Evolutionary conservation across 345 rosid genomes (phyloP).

Genomic region (Brassica napus): DNA sequence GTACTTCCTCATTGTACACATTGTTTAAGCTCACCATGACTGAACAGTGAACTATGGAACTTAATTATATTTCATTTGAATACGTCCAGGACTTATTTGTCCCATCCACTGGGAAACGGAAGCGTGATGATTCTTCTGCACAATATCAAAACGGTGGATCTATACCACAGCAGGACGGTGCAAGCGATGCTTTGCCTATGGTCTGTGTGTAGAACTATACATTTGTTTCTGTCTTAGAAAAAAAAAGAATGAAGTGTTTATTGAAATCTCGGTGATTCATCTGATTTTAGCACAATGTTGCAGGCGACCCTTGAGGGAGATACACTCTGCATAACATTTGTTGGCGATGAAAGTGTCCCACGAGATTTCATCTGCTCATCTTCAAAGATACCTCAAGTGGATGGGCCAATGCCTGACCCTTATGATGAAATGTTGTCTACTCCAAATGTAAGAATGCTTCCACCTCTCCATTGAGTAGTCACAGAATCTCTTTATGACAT

Average conservation of each 20-base stretch:
- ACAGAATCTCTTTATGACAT: not conserved
- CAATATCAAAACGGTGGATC: slow-evolving; percentile 82
- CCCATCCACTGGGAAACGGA: slow-evolving; percentile 77
- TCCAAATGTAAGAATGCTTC: not conserved
- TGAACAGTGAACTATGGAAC: slow-evolving; percentile 13
- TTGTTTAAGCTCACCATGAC: not conserved
- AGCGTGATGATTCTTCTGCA: slow-evolving; percentile 77
- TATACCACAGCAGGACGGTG: slow-evolving; percentile 98
- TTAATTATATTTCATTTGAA: slow-evolving; percentile 27
- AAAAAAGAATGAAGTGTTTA: not conserved
- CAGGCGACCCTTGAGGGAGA: not conserved
- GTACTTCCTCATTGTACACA: slow-evolving; percentile 2
- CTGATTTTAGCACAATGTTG: not conserved
- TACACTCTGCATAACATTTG: not conserved
- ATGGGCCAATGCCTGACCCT: slow-evolving; percentile 1
- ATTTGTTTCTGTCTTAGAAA: slow-evolving; percentile 1
- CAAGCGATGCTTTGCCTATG: slow-evolving; percentile 58
- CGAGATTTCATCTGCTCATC: not conserved
- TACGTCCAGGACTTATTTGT: slow-evolving; percentile 80
- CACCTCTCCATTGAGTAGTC: not conserved
- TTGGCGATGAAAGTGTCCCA: not conserved
- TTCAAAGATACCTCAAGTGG: not conserved
- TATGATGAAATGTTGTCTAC: not conserved
- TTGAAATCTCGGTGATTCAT: slow-evolving; percentile 20
- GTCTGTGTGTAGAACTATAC: slow-evolving; percentile 44